Conservation (phyloP, 176 grass and related monocot species). For the Canna indica region DNA sequence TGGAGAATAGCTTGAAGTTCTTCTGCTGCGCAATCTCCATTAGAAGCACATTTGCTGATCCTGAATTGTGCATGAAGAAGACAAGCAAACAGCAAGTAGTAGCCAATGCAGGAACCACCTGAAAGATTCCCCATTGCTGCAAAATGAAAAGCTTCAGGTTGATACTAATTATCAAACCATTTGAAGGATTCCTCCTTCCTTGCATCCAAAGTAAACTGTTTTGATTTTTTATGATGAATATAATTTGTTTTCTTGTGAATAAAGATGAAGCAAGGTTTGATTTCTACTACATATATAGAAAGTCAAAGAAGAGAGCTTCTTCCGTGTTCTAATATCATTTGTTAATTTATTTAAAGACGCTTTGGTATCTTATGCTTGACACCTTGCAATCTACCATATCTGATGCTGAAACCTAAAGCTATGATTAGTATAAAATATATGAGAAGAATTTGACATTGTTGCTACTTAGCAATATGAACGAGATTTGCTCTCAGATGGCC, state of each 20-base stretch:
- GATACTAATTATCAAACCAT: neutral
- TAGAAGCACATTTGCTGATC: neutral
- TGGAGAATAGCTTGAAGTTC: conserved; percentile 17
- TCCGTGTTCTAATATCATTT: neutral
- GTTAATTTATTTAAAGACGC: too few relatives aligned
- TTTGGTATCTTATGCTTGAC: too few relatives aligned
- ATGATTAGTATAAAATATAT: too few relatives aligned
- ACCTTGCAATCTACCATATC: too few relatives aligned
- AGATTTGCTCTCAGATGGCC: too few relatives aligned
- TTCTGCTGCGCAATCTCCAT: neutral
- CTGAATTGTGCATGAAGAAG: neutral
- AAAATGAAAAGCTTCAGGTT: neutral
- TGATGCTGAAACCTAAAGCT: too few relatives aligned
- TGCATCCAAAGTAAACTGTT: neutral
- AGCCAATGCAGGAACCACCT: neutral
- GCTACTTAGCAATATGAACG: too few relatives aligned
- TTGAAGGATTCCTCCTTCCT: neutral
- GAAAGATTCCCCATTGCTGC: neutral
- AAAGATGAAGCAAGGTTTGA: neutral
- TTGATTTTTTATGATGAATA: neutral
- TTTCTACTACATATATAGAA: neutral
- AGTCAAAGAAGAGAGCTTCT: neutral
- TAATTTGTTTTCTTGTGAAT: neutral
- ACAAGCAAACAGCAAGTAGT: neutral
- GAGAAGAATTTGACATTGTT: too few relatives aligned